Percentiles rank a stretch among this genome's conserved stretches.
phyloP scores from a whole-genome alignment of 129 eudicot species.

The Tagetes patula region DNA sequence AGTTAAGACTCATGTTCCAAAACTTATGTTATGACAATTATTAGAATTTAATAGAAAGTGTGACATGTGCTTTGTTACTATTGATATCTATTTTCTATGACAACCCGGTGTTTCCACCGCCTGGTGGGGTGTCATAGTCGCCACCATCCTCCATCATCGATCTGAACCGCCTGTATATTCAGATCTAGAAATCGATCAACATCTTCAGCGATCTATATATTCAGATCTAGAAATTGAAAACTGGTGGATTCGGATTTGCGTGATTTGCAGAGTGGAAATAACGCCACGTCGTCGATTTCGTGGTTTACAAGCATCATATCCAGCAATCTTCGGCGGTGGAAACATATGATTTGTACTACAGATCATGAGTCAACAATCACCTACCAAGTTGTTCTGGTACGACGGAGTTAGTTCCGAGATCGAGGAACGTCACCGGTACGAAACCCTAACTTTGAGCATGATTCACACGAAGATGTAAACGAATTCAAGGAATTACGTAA shows the following conservation, averaged over 20 bases:
- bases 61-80: too few species aligned
- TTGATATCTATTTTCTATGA: too few species aligned
- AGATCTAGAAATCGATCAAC: too few species aligned
- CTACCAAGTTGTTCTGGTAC: conserved; percentile 16
- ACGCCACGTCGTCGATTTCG: conserved; percentile 37
- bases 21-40: too few species aligned
- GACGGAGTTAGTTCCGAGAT: conserved; percentile 34
- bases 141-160: too few species aligned
- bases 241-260: conserved; percentile 28
- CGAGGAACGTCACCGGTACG: conserved; percentile 78
- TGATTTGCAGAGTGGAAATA: conserved; percentile 24
- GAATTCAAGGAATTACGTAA: conserved; percentile 28
- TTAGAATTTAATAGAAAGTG: too few species aligned
- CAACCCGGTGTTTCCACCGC: too few species aligned
- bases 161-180: too few species aligned
- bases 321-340: conserved; percentile 36
- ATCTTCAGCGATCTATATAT: conserved; percentile 15
- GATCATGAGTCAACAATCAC: conserved; percentile 25
- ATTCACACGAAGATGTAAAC: too few species aligned
- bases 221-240: conserved; percentile 57
- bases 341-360: conserved; percentile 29
- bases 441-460: conserved; percentile 31
- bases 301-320: conserved; percentile 52
- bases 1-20: too few species aligned
- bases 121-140: too few species aligned